These are phyloP conservation scores for Glomus cerebriforme DNA, from an alignment of 192 early-diverging fungal species.

Conservation along the genomic window DNA sequence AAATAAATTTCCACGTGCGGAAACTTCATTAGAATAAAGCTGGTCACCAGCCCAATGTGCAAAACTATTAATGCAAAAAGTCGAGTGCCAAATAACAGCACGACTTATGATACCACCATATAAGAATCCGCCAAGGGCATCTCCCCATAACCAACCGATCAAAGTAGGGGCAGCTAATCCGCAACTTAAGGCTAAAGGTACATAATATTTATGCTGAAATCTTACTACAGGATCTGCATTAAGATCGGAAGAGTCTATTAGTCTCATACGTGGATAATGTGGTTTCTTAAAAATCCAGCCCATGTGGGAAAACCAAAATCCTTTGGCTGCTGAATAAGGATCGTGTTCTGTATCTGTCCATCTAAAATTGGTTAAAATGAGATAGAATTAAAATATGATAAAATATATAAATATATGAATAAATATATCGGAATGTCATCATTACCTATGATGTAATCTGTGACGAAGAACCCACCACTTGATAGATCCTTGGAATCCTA, in stretches of 20 bases:
- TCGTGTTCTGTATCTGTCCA: conserved; percentile 68
- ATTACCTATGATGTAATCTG: conserved; percentile 77
- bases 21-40: conserved; percentile 80
- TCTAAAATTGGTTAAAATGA: neutral
- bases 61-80: conserved; percentile 85
- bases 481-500: conserved; percentile 77
- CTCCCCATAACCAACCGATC: conserved; percentile 80
- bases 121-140: conserved; percentile 78
- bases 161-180: conserved; percentile 76
- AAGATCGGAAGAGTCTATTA: conserved; percentile 76
- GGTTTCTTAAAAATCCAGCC: conserved; percentile 82
- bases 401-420: neutral
- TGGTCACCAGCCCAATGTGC: conserved; percentile 76
- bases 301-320: conserved; percentile 77
- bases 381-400: neutral
- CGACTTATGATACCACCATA: conserved; percentile 72
- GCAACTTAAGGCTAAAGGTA: conserved; percentile 65
- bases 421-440: neutral
- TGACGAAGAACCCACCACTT: conserved; percentile 84
- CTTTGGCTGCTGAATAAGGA: conserved; percentile 78
- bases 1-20: conserved; percentile 81
- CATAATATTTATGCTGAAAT: conserved; percentile 79
- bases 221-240: conserved; percentile 72
- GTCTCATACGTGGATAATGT: conserved; percentile 64
- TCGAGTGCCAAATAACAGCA: conserved; percentile 75